Conservation (phyloP, 129 eudicot genomes). For the Helianthus tuberosus region DNA sequence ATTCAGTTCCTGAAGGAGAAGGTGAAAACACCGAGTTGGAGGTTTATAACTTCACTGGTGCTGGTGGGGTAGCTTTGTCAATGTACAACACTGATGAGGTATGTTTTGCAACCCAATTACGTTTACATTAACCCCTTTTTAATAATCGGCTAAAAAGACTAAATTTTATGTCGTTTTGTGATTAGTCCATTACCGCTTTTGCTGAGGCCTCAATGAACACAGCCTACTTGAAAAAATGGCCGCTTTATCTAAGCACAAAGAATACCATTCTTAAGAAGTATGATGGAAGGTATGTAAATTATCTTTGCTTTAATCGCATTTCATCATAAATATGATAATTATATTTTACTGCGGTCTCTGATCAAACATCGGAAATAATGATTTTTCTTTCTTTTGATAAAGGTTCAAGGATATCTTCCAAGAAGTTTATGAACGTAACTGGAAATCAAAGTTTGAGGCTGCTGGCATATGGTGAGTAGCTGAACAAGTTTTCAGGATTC, state of each 20-base stretch:
- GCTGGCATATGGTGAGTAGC: conserved; percentile 89
- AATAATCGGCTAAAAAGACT: neutral
- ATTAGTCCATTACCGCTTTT: conserved; percentile 82
- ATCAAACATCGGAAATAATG: neutral
- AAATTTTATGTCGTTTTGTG: conserved; percentile 1
- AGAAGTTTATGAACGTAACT: conserved; percentile 82
- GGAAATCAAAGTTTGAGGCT: conserved; percentile 91
- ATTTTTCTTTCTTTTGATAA: conserved; percentile 11
- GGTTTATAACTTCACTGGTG: conserved; percentile 85
- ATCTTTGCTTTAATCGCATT: neutral
- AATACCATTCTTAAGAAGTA: conserved; percentile 96
- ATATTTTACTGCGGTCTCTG: neutral
- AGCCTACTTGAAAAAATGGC: conserved; percentile 90
- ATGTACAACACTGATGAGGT: conserved; percentile 99
- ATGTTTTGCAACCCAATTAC: conserved; percentile 6
- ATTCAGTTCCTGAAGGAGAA: conserved; percentile 85
- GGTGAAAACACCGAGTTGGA: conserved; percentile 73
- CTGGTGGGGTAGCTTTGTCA: conserved; percentile 91
- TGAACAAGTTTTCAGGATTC: conserved; percentile 21
- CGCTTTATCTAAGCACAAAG: conserved; percentile 95
- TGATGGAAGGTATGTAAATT: conserved; percentile 74
- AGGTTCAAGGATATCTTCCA: conserved; percentile 99
- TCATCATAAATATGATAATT: neutral
- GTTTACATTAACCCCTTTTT: neutral
- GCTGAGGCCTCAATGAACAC: conserved; percentile 97